Percentiles rank a stretch among this genome's conserved stretches.
phyloP scores from a whole-genome alignment of 2,329 filamentous ascomycete species.

The Botrytis hyacinthi region DNA sequence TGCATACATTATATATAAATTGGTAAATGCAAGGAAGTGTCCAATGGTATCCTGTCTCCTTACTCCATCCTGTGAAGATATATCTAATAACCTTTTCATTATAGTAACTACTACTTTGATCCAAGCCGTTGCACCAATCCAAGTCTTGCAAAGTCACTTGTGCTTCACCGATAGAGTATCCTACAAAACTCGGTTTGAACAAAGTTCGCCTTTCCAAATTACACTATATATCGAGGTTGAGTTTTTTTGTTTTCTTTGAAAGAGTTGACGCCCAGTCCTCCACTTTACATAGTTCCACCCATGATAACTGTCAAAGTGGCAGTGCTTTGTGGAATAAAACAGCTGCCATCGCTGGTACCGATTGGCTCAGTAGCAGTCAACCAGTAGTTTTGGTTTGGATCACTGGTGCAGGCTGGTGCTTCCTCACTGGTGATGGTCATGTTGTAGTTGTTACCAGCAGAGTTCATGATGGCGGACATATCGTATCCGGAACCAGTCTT shows the following conservation, averaged over 20 bases:
- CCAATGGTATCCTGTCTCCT: conserved; percentile 12
- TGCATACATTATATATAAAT: conserved; percentile 9
- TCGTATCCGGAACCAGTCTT: conserved; percentile 35
- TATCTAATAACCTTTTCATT: conserved; percentile 7
- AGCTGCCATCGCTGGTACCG: conserved; percentile 35
- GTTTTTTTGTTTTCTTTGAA: conserved; percentile 19
- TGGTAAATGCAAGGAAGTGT: conserved; percentile 4
- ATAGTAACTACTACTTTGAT: conserved; percentile 8
- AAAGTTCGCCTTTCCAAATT: conserved; percentile 23
- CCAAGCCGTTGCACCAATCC: neutral
- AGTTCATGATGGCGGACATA: conserved; percentile 38
- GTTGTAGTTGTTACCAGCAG: conserved; percentile 33
- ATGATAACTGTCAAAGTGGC: conserved; percentile 32
- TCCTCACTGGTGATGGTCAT: conserved; percentile 36
- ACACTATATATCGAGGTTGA: conserved; percentile 30
- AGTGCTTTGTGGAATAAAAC: conserved; percentile 32
- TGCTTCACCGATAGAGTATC: neutral
- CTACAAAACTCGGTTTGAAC: neutral
- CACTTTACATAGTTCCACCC: conserved; percentile 30
- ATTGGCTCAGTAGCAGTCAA: conserved; percentile 31
- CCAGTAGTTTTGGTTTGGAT: conserved; percentile 36
- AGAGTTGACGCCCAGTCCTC: neutral
- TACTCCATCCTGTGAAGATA: conserved; percentile 12
- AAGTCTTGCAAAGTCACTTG: conserved; percentile 12
- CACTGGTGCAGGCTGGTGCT: conserved; percentile 31